Base-by-base conservation (phyloP, 2,329 filamentous ascomycete species). In the Diplodia sapinea region DNA sequence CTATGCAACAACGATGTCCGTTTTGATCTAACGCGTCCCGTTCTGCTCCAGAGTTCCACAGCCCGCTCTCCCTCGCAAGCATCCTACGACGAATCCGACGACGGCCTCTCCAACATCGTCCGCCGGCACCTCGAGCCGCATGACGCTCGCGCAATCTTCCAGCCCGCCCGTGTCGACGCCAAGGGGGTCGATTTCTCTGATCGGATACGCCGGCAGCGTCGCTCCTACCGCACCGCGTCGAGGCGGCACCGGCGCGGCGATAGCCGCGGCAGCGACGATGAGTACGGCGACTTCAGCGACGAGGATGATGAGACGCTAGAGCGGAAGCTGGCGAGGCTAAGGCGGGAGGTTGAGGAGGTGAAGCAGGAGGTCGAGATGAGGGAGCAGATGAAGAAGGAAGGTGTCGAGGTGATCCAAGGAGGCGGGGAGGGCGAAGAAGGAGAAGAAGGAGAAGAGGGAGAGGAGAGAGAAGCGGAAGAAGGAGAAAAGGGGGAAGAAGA, bases 111-210 rank as follows among this genome's bases (percentile, higher is more conserved):
- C 4, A 79, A 77, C 26, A 92, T 99, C 66, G 93, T 91, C 71
- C 89, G 89, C 71, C 89, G 91, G 43, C 87, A 89, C 29, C 82
- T 98, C 9, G 89, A 91, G 70, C 88, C 93, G 70, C 86, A 92
- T 73, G 87, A 92, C 76, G 95, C 95, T 52, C 89, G 94, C 67
- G 88, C 87, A 38, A 88, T 89, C 52, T 99, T 99, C 77, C 84
- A 90, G 66, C 89, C 91, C 2, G 84, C 91, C 11, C 86, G 87
- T 50, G 88, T 96, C 38, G 91, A 96, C 75, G 89, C 93, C 6
- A 85, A 86, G 63, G 88, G 90, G 26, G 92, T 91, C 29, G 92
- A 97, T 79, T 95, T 97, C 78, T 96, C 94, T 2, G 94, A 97
- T 79, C 90, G 94, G 65, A 89, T 98, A 47, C 89, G 88, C 68